Evolutionary conservation across 2,329 filamentous ascomycete species (phyloP).

Genomic region (Ascocoryne sarcoides): DNA sequence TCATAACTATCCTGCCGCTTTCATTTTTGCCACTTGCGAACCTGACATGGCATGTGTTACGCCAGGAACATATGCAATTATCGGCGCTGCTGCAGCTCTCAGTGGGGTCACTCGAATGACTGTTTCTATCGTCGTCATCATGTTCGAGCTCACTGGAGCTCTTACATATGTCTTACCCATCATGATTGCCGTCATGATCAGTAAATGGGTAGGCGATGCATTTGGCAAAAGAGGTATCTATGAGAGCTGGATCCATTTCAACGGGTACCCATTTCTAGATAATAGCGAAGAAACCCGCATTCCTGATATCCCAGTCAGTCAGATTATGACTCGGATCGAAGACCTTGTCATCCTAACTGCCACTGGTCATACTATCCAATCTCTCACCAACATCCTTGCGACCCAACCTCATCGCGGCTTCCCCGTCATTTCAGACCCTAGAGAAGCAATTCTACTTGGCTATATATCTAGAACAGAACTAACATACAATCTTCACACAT

Average conservation of each 20-base stretch:
- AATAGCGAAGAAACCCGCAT: constrained; percentile 72
- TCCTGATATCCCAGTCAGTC: constrained; percentile 75
- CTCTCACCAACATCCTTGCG: constrained; percentile 60
- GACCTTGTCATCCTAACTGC: constrained; percentile 84
- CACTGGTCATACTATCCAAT: constrained; percentile 77
- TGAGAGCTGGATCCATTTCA: constrained; percentile 94
- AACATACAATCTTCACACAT: constrained; percentile 65
- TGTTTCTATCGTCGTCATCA: constrained; percentile 96
- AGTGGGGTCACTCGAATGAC: constrained; percentile 94
- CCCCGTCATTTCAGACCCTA: constrained; percentile 73
- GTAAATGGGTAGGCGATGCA: constrained; percentile 96
- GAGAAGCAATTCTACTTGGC: constrained; percentile 72
- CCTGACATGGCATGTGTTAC: constrained; percentile 83
- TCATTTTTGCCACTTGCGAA: constrained; percentile 72
- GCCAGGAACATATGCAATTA: constrained; percentile 91
- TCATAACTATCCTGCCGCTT: constrained; percentile 62
- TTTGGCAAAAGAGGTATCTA: constrained; percentile 92
- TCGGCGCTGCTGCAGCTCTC: constrained; percentile 89
- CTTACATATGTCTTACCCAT: constrained; percentile 95
- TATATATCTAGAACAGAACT: constrained; percentile 93
- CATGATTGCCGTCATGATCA: constrained; percentile 97
- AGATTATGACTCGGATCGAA: constrained; percentile 88
- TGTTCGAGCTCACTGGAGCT: constrained; percentile 96
- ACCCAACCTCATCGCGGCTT: constrained; percentile 80
- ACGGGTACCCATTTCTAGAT: constrained; percentile 91